Evolutionary conservation across 148 eudicot species (phyloP).

Genomic region (Vaccinium vitisidaea): DNA sequence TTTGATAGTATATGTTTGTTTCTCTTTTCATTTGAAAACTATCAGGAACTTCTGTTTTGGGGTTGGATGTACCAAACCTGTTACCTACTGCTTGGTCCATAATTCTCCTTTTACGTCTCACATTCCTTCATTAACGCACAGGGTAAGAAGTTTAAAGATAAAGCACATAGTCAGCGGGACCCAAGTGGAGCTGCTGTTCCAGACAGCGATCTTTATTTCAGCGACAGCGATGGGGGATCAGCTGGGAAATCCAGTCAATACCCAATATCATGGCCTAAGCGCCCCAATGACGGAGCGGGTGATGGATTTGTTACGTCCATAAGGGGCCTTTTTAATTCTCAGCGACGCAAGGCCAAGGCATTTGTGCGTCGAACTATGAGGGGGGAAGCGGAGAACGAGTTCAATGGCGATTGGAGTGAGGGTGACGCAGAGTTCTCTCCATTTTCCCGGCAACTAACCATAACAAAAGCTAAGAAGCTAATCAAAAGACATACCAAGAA

Average conservation of each 20-base stretch:
- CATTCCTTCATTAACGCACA: constrained; percentile 24
- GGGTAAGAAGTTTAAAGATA: constrained; percentile 98
- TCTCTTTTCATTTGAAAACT: too few relatives aligned
- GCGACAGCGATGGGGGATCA: constrained; percentile 86
- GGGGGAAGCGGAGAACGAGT: constrained; percentile 81
- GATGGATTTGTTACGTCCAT: constrained; percentile 94
- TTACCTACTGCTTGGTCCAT: constrained; percentile 2
- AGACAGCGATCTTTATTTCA: constrained; percentile 63
- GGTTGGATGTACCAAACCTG: background rate
- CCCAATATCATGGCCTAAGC: constrained; percentile 66
- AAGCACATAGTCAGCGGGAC: constrained; percentile 67
- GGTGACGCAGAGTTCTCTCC: constrained; percentile 90
- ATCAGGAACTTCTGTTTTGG: too few relatives aligned
- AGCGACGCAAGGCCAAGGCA: constrained; percentile 94
- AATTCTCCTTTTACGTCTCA: background rate
- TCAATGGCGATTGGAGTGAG: constrained; percentile 88
- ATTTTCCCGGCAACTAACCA: constrained; percentile 86
- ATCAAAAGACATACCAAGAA: constrained; percentile 91
- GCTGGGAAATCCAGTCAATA: constrained; percentile 61
- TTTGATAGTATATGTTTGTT: too few relatives aligned
- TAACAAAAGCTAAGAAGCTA: constrained; percentile 84
- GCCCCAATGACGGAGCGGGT: constrained; percentile 86
- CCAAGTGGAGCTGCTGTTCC: constrained; percentile 53
- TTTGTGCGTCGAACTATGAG: constrained; percentile 98
- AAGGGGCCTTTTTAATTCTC: constrained; percentile 84